Conservation (phyloP, 306 rosid genomes). For the Cucurbita ficifolia region DNA sequence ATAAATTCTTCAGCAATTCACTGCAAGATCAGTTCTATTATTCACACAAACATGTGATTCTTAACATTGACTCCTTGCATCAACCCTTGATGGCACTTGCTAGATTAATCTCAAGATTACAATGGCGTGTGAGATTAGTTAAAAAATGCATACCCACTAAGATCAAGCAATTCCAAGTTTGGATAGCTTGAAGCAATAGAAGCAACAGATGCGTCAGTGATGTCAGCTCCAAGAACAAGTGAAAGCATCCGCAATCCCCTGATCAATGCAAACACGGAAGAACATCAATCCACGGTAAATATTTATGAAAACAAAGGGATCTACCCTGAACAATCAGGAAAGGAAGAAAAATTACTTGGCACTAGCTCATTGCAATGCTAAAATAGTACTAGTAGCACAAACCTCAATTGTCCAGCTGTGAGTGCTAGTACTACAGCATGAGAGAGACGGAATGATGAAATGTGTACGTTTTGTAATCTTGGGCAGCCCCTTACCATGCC, state of each 20-base stretch:
- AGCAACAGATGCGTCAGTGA: constrained; percentile 96
- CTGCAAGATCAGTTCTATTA: not conserved
- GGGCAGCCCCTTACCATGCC: constrained; percentile 63
- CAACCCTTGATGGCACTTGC: not conserved
- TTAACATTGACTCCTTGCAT: not conserved
- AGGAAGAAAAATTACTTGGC: not conserved
- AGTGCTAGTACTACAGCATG: constrained; percentile 83
- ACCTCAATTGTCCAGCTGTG: constrained; percentile 79
- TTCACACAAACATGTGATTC: not conserved
- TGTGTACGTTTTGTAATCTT: constrained; percentile 73
- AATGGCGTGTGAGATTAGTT: not conserved
- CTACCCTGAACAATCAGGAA: not conserved
- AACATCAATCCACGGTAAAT: not conserved
- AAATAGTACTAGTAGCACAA: constrained; percentile 11
- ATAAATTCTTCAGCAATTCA: not conserved
- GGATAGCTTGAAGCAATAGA: constrained; percentile 81
- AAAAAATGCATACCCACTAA: constrained; percentile 64
- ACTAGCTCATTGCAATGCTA: not conserved
- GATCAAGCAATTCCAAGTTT: constrained; percentile 69
- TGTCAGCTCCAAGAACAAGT: constrained; percentile 90
- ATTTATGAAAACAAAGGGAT: not conserved
- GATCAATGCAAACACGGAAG: not conserved
- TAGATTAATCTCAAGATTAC: not conserved
- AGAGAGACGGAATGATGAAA: constrained; percentile 75
- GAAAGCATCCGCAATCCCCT: constrained; percentile 87